Conservation (phyloP, 805 yeast species). For the Millerozyma acaciae region DNA sequence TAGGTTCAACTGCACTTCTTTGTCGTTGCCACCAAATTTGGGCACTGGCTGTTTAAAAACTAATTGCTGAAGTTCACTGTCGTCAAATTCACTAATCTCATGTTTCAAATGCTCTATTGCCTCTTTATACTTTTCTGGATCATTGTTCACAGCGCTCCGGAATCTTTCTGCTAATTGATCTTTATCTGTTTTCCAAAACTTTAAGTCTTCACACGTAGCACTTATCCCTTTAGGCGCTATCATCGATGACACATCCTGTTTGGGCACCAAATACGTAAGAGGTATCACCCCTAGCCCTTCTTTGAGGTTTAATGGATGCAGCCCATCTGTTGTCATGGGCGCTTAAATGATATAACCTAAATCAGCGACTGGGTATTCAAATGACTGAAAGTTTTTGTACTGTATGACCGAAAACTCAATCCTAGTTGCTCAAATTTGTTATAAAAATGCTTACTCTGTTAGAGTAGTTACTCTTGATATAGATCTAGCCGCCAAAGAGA, state of each 20-base stretch:
- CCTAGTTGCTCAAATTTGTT: too few species aligned
- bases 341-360: too few species aligned
- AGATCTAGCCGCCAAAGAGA: too few species aligned
- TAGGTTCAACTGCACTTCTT: constrained; percentile 5
- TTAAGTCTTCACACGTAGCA: constrained; percentile 6
- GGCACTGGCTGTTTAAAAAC: too few species aligned
- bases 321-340: constrained; percentile 5
- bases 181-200: too few species aligned
- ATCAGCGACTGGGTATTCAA: too few species aligned
- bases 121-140: constrained; percentile 10
- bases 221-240: constrained; percentile 10
- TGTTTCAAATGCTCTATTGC: constrained; percentile 13
- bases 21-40: too few species aligned
- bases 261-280: constrained; percentile 24
- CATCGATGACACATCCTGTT: constrained; percentile 20
- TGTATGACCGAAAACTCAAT: too few species aligned
- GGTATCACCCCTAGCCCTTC: constrained; percentile 26
- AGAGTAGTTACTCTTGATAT: too few species aligned
- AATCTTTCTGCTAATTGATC: constrained; percentile 4
- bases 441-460: too few species aligned
- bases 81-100: constrained; percentile 18
- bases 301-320: constrained; percentile 14
- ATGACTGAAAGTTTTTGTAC: too few species aligned
- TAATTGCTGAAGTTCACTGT: too few species aligned
- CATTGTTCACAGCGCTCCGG: constrained; percentile 9